Evolutionary conservation across 1,139 yeast genomes (phyloP).

Genomic region (Hansenula sp.): DNA sequence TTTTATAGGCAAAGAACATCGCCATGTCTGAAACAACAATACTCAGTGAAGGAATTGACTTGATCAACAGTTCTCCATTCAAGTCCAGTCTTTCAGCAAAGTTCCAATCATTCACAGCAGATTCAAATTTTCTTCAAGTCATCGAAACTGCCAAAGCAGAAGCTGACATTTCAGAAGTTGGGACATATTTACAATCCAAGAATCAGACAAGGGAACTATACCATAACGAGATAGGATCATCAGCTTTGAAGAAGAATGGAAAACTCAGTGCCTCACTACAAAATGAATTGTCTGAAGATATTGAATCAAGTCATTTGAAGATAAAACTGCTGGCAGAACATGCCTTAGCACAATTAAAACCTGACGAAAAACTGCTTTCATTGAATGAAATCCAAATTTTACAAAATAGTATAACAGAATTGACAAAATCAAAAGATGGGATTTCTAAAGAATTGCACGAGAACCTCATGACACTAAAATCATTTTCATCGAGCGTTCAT

Average conservation of each 20-base stretch:
- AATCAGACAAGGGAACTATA: conserved; percentile 5
- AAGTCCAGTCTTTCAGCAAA: conserved; percentile 11
- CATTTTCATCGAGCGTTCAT: conserved; percentile 1
- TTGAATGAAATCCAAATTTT: conserved; percentile 11
- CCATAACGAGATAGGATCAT: conserved; percentile 5
- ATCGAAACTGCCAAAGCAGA: background rate
- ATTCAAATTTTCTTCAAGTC: background rate
- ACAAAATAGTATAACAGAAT: conserved; percentile 4
- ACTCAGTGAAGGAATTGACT: conserved; percentile 1
- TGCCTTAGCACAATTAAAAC: conserved; percentile 13
- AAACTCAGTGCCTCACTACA: conserved; percentile 9
- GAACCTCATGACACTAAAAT: conserved; percentile 9
- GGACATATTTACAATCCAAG: conserved; percentile 1
- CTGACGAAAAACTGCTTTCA: conserved; percentile 10
- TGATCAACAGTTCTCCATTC: conserved; percentile 19
- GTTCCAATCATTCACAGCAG: conserved; percentile 1
- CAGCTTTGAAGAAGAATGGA: conserved; percentile 4
- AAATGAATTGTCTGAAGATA: conserved; percentile 8
- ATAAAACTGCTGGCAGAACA: conserved; percentile 17
- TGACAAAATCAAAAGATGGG: conserved; percentile 11
- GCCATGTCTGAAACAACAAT: conserved; percentile 1
- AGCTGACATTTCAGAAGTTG: background rate
- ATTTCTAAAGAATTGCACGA: conserved; percentile 11
- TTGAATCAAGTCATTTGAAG: conserved; percentile 12
- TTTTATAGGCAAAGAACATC: background rate